phyloP scores from a whole-genome alignment of 495 filamentous ascomycete genomes.

The Hyaloscypha bicolor region DNA sequence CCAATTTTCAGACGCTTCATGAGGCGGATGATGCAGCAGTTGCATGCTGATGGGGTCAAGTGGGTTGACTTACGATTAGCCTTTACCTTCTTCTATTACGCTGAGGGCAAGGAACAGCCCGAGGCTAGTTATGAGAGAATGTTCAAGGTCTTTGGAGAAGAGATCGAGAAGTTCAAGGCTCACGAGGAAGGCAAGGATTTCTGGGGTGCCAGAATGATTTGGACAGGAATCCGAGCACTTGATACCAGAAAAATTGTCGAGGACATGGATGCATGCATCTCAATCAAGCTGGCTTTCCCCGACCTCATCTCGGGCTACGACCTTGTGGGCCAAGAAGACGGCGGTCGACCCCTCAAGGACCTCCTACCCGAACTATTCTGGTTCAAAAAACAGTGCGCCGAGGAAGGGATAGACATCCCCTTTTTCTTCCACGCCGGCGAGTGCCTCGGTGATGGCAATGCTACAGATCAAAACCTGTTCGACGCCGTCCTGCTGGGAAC shows the following conservation, averaged over 20 bases:
- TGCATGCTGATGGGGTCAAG: slow-evolving; percentile 75
- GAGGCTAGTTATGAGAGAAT: slow-evolving; percentile 67
- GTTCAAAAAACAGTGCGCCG: slow-evolving; percentile 83
- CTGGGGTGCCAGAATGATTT: slow-evolving; percentile 87
- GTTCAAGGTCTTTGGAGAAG: slow-evolving; percentile 73
- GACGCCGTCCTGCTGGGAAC: slow-evolving; percentile 88
- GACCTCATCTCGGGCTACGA: slow-evolving; percentile 85
- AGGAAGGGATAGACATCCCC: slow-evolving; percentile 82
- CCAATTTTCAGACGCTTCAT: slow-evolving; percentile 84
- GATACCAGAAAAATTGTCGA: slow-evolving; percentile 67
- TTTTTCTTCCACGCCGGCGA: slow-evolving; percentile 97
- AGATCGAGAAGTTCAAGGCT: slow-evolving; percentile 72
- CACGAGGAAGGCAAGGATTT: slow-evolving; percentile 72
- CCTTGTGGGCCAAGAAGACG: slow-evolving; percentile 82
- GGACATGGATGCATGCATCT: slow-evolving; percentile 83
- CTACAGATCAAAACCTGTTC: slow-evolving; percentile 82
- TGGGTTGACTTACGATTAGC: slow-evolving; percentile 74
- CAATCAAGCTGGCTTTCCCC: slow-evolving; percentile 75
- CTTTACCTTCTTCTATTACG: slow-evolving; percentile 64
- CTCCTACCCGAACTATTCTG: slow-evolving; percentile 84
- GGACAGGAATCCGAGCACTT: slow-evolving; percentile 70
- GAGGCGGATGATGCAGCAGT: slow-evolving; percentile 61
- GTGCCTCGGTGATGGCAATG: slow-evolving; percentile 73
- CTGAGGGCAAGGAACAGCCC: slow-evolving; percentile 56
- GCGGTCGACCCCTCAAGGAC: slow-evolving; percentile 72